These are phyloP conservation scores for Gamarada debralockiae DNA, from an alignment of 495 filamentous ascomycete species.

Conservation along the genomic window DNA sequence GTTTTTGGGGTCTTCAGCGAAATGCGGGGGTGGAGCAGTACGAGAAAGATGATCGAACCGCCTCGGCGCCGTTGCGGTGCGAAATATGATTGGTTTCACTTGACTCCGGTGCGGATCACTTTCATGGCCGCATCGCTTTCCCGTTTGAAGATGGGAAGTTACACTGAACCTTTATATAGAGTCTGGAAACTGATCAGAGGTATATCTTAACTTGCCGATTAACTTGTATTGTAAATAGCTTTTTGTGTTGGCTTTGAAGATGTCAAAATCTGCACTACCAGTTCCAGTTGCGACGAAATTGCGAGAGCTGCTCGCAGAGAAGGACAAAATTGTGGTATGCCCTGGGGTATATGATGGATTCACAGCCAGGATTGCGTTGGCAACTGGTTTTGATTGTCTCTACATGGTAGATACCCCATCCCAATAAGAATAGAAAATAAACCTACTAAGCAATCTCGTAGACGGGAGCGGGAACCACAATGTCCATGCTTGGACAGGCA, in stretches of 20 bases:
- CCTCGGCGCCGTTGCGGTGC: background rate
- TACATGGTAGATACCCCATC: background rate
- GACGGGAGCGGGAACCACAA: conserved; percentile 63
- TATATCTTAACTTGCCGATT: no score
- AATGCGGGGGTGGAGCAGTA: no score
- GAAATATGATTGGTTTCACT: background rate
- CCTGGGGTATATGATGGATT: conserved; percentile 68
- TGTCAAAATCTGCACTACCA: background rate
- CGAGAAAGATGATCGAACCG: no score
- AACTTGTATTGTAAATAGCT: no score
- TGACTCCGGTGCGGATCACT: background rate
- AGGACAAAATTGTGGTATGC: conserved; percentile 41
- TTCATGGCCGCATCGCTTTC: no score
- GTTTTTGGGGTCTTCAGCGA: background rate
- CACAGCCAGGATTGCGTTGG: conserved; percentile 56
- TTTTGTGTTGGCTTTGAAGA: background rate
- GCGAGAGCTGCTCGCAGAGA: background rate
- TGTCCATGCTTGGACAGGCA: conserved; percentile 58
- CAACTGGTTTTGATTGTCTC: conserved; percentile 33
- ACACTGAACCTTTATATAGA: no score
- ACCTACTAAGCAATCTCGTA: conserved; percentile 18
- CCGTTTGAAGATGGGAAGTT: no score
- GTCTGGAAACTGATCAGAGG: no score
- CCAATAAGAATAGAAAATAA: background rate
- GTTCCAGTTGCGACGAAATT: background rate